phyloP scores from a whole-genome alignment of 805 yeast genomes.

The Yamadazyma akitaensis region DNA sequence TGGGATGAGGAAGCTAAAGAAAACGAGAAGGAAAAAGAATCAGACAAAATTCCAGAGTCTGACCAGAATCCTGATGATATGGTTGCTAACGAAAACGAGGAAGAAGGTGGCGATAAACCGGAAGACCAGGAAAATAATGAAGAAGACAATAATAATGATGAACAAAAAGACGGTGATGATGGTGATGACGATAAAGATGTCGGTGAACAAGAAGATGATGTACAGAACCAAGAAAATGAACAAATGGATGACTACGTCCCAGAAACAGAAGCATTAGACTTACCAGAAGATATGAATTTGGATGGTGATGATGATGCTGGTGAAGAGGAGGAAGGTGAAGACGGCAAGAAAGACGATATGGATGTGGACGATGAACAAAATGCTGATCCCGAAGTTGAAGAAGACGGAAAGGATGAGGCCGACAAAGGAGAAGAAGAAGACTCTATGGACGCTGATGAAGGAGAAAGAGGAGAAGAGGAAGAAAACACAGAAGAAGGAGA shows the following conservation, averaged over 20 bases:
- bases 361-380: neutral
- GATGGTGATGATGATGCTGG: slow-evolving; percentile 68
- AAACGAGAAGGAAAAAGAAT: slow-evolving; percentile 74
- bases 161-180: slow-evolving; percentile 46
- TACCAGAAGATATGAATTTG: slow-evolving; percentile 88
- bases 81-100: slow-evolving; percentile 45
- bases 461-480: slow-evolving; percentile 26
- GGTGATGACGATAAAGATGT: slow-evolving; percentile 67
- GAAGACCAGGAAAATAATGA: slow-evolving; percentile 33
- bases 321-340: slow-evolving; percentile 43
- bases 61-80: slow-evolving; percentile 49
- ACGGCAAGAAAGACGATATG: slow-evolving; percentile 3
- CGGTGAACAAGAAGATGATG: slow-evolving; percentile 80
- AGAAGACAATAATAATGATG: slow-evolving; percentile 32
- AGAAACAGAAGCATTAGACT: slow-evolving; percentile 80
- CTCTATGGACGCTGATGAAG: slow-evolving; percentile 20
- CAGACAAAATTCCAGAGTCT: slow-evolving; percentile 61
- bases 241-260: slow-evolving; percentile 72
- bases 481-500: slow-evolving; percentile 33
- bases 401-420: slow-evolving; percentile 20
- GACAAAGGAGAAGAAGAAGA: slow-evolving; percentile 27
- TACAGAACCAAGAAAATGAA: slow-evolving; percentile 63
- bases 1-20: slow-evolving; percentile 92
- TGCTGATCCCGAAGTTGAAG: neutral
- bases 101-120: slow-evolving; percentile 31